Evolutionary conservation across 768 basidiomycete species (phyloP).

Genomic region (Kwoniella europaea): DNA sequence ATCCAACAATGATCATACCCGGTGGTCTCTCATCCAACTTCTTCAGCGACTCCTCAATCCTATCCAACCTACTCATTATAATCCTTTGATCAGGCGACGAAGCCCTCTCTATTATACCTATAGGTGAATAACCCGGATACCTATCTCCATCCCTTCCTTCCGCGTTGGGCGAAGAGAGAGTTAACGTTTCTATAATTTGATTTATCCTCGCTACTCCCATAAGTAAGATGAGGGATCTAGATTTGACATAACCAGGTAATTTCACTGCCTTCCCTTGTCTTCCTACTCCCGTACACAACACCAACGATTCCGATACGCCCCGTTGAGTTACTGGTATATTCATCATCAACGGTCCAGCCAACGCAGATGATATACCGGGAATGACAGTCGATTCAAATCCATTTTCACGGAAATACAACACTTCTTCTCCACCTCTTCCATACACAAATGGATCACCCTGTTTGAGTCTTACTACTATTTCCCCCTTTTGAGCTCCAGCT

Average conservation of each 20-base stretch:
- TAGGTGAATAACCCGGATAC: constrained; percentile 79
- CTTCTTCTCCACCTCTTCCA: constrained; percentile 91
- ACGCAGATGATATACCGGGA: constrained; percentile 85
- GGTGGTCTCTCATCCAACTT: constrained; percentile 85
- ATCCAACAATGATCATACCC: constrained; percentile 94
- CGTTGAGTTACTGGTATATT: constrained; percentile 94
- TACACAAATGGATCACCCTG: constrained; percentile 97
- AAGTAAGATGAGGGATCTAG: constrained; percentile 78
- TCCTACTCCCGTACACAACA: constrained; percentile 93
- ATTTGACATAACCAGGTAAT: constrained; percentile 85
- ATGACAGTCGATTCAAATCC: constrained; percentile 84
- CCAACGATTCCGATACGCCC: constrained; percentile 85
- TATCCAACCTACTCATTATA: constrained; percentile 73
- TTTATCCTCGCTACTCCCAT: constrained; percentile 92
- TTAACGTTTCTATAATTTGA: constrained; percentile 66
- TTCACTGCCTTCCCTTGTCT: constrained; percentile 78
- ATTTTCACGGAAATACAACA: constrained; percentile 83
- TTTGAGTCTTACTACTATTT: constrained; percentile 89
- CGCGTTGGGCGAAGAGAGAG: constrained; percentile 59
- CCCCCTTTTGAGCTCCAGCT: constrained; percentile 75
- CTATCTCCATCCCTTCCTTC: constrained; percentile 62
- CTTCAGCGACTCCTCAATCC: constrained; percentile 73
- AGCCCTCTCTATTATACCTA: constrained; percentile 93
- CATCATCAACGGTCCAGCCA: constrained; percentile 87
- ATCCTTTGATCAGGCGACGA: constrained; percentile 90